These are phyloP conservation scores for Fraxinus xanthoxyloides DNA, from an alignment of 305 asterid genomes.

Conservation along the genomic window DNA sequence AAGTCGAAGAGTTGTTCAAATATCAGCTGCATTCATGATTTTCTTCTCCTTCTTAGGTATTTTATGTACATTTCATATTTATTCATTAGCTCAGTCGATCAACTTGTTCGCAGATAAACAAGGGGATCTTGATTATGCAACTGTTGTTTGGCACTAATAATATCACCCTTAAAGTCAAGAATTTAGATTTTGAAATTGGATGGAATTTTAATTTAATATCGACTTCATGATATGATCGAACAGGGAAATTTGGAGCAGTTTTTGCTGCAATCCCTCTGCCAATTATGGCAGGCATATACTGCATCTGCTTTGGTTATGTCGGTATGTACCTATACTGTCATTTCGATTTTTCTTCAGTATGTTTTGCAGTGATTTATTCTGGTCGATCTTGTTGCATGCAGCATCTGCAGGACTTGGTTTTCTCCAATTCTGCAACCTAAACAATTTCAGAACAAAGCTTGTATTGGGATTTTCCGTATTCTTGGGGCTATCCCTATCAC, in stretches of 20 bases:
- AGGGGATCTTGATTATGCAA: neutral
- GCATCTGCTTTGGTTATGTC: constrained; percentile 68
- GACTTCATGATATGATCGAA: neutral
- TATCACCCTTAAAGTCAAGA: neutral
- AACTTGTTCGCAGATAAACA: neutral
- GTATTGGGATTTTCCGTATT: constrained; percentile 65
- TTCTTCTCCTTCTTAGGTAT: constrained; percentile 69
- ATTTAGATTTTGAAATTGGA: neutral
- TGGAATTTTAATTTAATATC: neutral
- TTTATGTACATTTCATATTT: neutral
- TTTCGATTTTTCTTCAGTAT: neutral
- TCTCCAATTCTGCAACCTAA: constrained; percentile 81
- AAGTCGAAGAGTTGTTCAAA: constrained; percentile 78
- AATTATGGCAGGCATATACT: constrained; percentile 70
- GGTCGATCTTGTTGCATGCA: constrained; percentile 23
- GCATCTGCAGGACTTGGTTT: constrained; percentile 75
- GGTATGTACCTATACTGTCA: constrained; percentile 37
- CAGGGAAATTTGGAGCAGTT: constrained; percentile 81
- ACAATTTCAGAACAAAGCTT: constrained; percentile 77
- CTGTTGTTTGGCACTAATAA: neutral
- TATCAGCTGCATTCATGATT: constrained; percentile 74
- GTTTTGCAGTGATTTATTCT: neutral
- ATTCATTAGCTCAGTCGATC: neutral
- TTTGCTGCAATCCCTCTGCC: constrained; percentile 73
- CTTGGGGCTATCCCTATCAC: constrained; percentile 65